phyloP scores from a whole-genome alignment of 768 basidiomycete genomes.

The Kwoniella newhampshirensis region DNA sequence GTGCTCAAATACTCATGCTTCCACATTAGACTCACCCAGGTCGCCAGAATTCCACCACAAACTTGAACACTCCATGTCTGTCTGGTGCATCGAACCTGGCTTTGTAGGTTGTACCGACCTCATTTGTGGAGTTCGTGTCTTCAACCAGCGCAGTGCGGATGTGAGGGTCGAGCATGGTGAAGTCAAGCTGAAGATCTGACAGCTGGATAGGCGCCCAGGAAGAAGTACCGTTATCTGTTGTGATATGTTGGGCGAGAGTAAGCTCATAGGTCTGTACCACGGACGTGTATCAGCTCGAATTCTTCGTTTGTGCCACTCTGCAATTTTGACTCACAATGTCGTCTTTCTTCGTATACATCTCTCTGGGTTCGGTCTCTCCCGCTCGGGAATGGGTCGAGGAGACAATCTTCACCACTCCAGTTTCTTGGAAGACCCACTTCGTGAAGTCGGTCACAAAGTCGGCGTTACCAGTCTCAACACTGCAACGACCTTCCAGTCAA shows the following conservation, averaged over 20 bases:
- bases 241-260: conserved; percentile 69
- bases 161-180: conserved; percentile 98
- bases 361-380: conserved; percentile 64
- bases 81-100: conserved; percentile 89
- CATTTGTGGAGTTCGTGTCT: conserved; percentile 9
- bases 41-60: conserved; percentile 85
- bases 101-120: conserved; percentile 59
- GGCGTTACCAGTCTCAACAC: conserved; percentile 67
- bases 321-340: conserved; percentile 61
- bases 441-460: conserved; percentile 72
- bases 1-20: no score
- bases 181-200: conserved; percentile 84
- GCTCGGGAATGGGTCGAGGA: conserved; percentile 66
- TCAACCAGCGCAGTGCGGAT: conserved; percentile 76
- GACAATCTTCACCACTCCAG: conserved; percentile 74
- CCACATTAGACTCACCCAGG: conserved; percentile 66
- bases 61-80: conserved; percentile 97
- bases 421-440: conserved; percentile 89
- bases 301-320: background rate
- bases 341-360: conserved; percentile 82
- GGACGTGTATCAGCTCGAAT: background rate
- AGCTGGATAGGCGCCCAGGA: conserved; percentile 72
- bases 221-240: conserved; percentile 47
- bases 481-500: conserved; percentile 1
- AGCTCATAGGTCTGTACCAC: conserved; percentile 66